These are phyloP conservation scores for Epichloe sibirici DNA, from an alignment of 2,329 filamentous ascomycete species.

Conservation along the genomic window DNA sequence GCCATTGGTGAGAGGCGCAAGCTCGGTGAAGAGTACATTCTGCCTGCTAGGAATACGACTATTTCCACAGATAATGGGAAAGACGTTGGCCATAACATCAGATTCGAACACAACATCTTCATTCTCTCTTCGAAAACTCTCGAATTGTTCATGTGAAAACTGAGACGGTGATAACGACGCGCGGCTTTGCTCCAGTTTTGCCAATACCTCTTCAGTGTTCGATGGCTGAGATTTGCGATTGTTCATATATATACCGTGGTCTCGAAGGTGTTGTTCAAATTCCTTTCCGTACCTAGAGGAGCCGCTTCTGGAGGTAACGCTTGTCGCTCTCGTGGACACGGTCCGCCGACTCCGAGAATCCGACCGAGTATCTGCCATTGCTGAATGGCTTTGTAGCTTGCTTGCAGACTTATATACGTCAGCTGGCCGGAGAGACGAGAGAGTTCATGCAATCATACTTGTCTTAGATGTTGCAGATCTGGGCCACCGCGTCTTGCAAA, in stretches of 20 bases:
- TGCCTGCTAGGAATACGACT: slow-evolving; percentile 9
- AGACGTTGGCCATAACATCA: not conserved
- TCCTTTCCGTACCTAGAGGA: not conserved
- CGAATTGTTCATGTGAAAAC: not conserved
- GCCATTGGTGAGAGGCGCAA: slow-evolving; percentile 22
- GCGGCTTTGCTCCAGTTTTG: not conserved
- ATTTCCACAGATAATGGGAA: slow-evolving; percentile 10
- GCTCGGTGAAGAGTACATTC: slow-evolving; percentile 11
- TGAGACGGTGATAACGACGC: not conserved
- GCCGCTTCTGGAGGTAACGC: not conserved
- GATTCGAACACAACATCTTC: not conserved
- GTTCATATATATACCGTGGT: slow-evolving; percentile 1
- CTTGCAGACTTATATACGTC: not conserved
- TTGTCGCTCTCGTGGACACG: not conserved
- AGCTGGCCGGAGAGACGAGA: not conserved
- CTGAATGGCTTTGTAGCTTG: not conserved
- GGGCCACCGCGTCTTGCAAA: slow-evolving; percentile 2
- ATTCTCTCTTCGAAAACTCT: not conserved
- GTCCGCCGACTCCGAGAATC: not conserved
- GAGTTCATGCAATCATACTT: slow-evolving; percentile 19
- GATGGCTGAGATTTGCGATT: slow-evolving; percentile 15
- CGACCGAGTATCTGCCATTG: not conserved
- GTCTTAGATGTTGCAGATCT: not conserved
- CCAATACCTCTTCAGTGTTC: not conserved
- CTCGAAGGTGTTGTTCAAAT: slow-evolving; percentile 1